Evolutionary conservation across 2,329 filamentous ascomycete species (phyloP).

Genomic region (Raffaelea albimanens): DNA sequence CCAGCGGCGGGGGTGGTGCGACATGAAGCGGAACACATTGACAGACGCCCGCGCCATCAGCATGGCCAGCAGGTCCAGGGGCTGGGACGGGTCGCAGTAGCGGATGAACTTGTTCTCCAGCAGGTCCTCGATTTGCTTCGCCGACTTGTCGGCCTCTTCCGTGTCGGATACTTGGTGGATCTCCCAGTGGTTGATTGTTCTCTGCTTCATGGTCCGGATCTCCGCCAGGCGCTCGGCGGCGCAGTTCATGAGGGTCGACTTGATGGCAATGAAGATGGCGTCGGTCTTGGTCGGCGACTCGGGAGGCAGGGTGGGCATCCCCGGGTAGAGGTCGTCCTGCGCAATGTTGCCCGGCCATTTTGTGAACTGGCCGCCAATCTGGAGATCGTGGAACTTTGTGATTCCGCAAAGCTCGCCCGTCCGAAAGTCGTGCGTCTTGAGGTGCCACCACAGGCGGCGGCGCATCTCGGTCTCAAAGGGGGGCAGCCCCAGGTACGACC

Average conservation of each 20-base stretch:
- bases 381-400: conserved; percentile 12
- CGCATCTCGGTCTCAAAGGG: conserved; percentile 34
- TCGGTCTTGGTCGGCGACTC: conserved; percentile 7
- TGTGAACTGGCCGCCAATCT: conserved; percentile 11
- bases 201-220: neutral
- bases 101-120: conserved; percentile 14
- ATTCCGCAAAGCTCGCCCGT: conserved; percentile 17
- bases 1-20: conserved; percentile 21
- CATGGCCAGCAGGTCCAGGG: conserved; percentile 15
- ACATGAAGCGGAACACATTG: conserved; percentile 15
- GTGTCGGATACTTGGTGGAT: too few relatives aligned
- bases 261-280: conserved; percentile 4
- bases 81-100: conserved; percentile 10
- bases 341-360: conserved; percentile 19
- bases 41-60: conserved; percentile 10
- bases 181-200: too few relatives aligned
- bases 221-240: conserved; percentile 4
- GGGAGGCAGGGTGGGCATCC: too few relatives aligned
- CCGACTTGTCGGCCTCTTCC: neutral
- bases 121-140: conserved; percentile 15
- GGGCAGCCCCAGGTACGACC: conserved; percentile 20
- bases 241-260: conserved; percentile 7
- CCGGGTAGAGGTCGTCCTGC: conserved; percentile 17
- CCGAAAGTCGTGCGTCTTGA: conserved; percentile 21
- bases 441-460: conserved; percentile 32